These are phyloP conservation scores for Phytophthora cryptogea DNA, from an alignment of 352 stramenopile species.

Conservation along the genomic window DNA sequence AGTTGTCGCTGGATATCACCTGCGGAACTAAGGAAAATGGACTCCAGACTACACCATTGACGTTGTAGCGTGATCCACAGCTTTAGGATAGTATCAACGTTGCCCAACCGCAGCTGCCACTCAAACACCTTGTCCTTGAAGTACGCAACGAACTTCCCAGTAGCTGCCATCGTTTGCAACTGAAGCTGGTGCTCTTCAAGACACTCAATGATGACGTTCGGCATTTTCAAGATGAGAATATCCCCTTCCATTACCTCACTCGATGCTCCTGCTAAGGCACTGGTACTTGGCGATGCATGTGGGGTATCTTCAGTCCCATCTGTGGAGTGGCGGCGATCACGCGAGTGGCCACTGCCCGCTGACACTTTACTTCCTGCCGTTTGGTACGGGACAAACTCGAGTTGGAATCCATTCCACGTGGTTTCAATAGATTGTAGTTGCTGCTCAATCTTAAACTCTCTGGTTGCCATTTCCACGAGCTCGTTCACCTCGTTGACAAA, in stretches of 20 bases:
- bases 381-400: constrained; percentile 93
- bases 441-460: constrained; percentile 98
- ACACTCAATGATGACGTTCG: constrained; percentile 92
- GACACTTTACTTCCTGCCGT: constrained; percentile 39
- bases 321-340: constrained; percentile 6
- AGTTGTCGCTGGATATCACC: constrained; percentile 94
- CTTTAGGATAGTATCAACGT: constrained; percentile 93
- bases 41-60: constrained; percentile 93
- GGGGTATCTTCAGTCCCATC: not conserved
- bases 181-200: constrained; percentile 96
- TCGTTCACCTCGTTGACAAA: constrained; percentile 95
- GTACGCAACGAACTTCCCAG: constrained; percentile 96
- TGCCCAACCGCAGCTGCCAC: constrained; percentile 92
- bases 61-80: constrained; percentile 92
- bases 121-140: constrained; percentile 96
- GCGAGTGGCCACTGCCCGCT: constrained; percentile 3
- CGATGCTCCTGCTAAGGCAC: constrained; percentile 7
- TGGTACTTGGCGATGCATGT: constrained; percentile 5
- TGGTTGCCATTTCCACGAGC: constrained; percentile 93
- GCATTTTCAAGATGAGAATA: constrained; percentile 89
- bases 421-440: constrained; percentile 93
- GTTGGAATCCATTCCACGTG: constrained; percentile 89
- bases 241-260: constrained; percentile 66
- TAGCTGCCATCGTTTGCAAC: constrained; percentile 95
- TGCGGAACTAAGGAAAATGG: constrained; percentile 93